Evolutionary conservation across 202 grass and related monocot species (phyloP), one percentile per base, ranked within the genome.

Genomic region (Setaria italica): DNA sequence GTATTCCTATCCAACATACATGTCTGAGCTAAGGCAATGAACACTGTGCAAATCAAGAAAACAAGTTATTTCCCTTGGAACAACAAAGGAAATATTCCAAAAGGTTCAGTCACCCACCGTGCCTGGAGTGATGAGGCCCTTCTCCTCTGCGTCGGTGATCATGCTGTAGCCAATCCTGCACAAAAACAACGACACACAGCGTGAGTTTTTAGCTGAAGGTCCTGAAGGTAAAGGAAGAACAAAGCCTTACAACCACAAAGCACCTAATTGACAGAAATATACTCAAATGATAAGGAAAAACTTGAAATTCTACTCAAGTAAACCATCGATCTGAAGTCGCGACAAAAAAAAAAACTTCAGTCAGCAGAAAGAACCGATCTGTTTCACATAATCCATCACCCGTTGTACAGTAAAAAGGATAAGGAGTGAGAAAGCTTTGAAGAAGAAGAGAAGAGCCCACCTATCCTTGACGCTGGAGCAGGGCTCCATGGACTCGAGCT

Each of bases 391-490:
- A 54, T 43, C 57, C 53, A 48, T 0, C 35, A 11, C 25, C 2
- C 1, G 17, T 21, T 13, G 4, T 39, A 70, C 53, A 54, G 53
- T 74, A 57, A 35, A n/a, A 64, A 57, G 3, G 46, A 19, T 0
- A 55, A 32, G 6, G 0, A 10, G 4, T 41, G 34, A 17, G 1
- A 47, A 0, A 79, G 5, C 14, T 29, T 9, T 62, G 2, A 4
- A 62, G 4, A 14, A 21, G 9, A 29, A 16, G 45, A 12, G 39
- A 3, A 53, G 3, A 11, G 19, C n/a, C 3, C 13, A 92, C 88
- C 93, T 95, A 57, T 96, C 94, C 85, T 96, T 96, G 82, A 96
- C 91, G 87, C 94, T 96, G 82, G 91, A 96, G 65, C 94, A 97
- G 14, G 91, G 94, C 87, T 97, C 94, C 94, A 97, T 97, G 81